Evolutionary conservation across 2,329 filamentous ascomycete species (phyloP).

Genomic region (Parascedosporium putredinis): DNA sequence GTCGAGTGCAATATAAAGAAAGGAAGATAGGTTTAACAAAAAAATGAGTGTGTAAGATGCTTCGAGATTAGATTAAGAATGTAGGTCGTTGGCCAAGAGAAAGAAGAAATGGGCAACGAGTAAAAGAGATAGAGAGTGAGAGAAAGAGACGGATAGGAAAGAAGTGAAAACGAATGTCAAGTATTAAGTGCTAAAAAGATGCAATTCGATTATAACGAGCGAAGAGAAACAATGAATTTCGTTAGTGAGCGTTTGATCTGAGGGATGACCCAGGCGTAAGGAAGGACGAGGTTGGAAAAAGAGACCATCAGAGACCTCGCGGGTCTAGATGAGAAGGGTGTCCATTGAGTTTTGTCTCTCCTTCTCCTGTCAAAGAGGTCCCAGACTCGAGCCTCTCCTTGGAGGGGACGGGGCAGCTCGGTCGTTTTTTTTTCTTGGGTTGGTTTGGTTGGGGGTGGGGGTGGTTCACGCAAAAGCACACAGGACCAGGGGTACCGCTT

Average conservation of each 20-base stretch:
- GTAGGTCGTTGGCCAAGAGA: not conserved
- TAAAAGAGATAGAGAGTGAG: slow-evolving; percentile 1
- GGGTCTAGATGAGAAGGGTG: not conserved
- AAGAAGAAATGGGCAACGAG: not conserved
- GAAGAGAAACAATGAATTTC: not conserved
- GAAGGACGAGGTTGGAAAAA: not conserved
- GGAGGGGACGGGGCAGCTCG: too few relatives aligned
- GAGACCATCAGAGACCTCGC: not conserved
- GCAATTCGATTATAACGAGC: not conserved
- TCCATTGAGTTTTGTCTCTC: not conserved
- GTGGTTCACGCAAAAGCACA: too few relatives aligned
- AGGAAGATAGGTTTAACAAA: not conserved
- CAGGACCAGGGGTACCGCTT: not conserved
- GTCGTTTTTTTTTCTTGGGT: too few relatives aligned
- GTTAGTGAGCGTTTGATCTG: not conserved
- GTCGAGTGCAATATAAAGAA: not conserved
- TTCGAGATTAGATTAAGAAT: not conserved
- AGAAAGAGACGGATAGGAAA: not conserved
- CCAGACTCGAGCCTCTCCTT: too few relatives aligned
- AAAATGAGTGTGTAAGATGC: not conserved
- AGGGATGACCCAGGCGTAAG: not conserved
- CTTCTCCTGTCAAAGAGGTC: not conserved
- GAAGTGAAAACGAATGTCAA: too few relatives aligned
- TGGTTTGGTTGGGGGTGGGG: too few relatives aligned
- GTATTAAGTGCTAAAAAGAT: too few relatives aligned